phyloP scores from a whole-genome alignment of 805 yeast species.

The Cyberlindnera veronae region DNA sequence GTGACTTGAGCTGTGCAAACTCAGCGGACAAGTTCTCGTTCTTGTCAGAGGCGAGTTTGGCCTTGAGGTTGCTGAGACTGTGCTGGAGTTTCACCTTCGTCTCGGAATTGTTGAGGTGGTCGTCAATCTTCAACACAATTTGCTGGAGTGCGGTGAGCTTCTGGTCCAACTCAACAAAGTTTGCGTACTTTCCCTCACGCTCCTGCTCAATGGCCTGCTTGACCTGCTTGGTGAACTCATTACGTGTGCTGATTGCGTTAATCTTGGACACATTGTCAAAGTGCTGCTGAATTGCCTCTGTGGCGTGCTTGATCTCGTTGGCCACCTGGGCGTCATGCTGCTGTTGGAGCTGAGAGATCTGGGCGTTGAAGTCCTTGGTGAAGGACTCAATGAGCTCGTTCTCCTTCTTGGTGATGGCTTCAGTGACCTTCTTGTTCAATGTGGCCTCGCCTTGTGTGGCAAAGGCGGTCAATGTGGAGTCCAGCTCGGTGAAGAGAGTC shows the following conservation, averaged over 20 bases:
- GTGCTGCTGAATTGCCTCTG: slow-evolving; percentile 59
- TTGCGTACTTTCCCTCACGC: slow-evolving; percentile 74
- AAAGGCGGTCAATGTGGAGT: slow-evolving; percentile 19
- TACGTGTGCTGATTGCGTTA: slow-evolving; percentile 64
- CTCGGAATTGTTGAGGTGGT: slow-evolving; percentile 36
- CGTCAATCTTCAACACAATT: slow-evolving; percentile 41
- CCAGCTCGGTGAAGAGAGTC: slow-evolving; percentile 19
- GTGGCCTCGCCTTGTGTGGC: slow-evolving; percentile 11
- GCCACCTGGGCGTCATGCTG: slow-evolving; percentile 56
- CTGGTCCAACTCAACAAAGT: slow-evolving; percentile 56
- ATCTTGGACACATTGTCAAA: slow-evolving; percentile 71
- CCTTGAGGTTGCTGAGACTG: slow-evolving; percentile 40
- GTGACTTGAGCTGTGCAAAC: slow-evolving; percentile 21
- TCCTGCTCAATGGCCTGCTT: slow-evolving; percentile 60
- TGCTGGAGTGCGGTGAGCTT: slow-evolving; percentile 55
- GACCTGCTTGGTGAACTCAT: slow-evolving; percentile 58
- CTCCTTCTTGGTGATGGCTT: slow-evolving; percentile 37
- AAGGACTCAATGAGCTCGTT: slow-evolving; percentile 56
- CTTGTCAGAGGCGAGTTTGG: slow-evolving; percentile 37
- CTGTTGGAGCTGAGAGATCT: slow-evolving; percentile 55
- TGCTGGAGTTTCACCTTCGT: slow-evolving; percentile 39
- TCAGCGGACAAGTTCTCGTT: slow-evolving; percentile 32
- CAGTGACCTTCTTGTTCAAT: slow-evolving; percentile 19
- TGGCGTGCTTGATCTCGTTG: slow-evolving; percentile 65
- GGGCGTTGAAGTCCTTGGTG: slow-evolving; percentile 57